phyloP scores from a whole-genome alignment of 768 basidiomycete genomes.

The Sarcomyxa edulis region DNA sequence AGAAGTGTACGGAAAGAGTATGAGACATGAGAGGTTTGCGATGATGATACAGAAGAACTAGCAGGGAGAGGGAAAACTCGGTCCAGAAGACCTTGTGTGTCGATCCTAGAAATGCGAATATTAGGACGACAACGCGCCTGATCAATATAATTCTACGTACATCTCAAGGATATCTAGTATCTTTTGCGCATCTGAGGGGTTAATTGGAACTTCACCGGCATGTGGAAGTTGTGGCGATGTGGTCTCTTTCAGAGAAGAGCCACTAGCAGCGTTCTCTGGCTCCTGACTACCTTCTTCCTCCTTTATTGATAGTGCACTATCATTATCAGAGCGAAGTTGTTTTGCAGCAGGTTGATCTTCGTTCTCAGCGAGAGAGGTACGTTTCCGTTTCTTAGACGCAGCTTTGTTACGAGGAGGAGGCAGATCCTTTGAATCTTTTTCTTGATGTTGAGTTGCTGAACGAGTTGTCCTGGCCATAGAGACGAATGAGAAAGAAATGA shows the following conservation, averaged over 20 bases:
- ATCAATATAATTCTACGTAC: constrained; percentile 25
- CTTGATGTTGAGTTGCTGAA: constrained; percentile 34
- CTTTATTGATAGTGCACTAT: too few species aligned
- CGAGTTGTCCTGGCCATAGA: constrained; percentile 77
- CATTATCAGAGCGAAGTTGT: constrained; percentile 33
- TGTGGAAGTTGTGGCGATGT: constrained; percentile 22
- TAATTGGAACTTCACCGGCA: constrained; percentile 44
- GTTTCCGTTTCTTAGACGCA: constrained; percentile 64
- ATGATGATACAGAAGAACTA: constrained; percentile 33
- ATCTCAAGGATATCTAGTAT: constrained; percentile 50
- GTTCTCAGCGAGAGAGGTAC: constrained; percentile 35
- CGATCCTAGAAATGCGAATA: constrained; percentile 40
- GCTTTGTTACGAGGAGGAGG: constrained; percentile 21
- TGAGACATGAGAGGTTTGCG: constrained; percentile 28
- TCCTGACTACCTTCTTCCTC: constrained; percentile 6
- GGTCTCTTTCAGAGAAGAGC: too few species aligned
- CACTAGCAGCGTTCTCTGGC: constrained; percentile 2
- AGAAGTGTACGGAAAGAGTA: constrained; percentile 57
- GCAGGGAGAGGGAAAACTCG: constrained; percentile 62
- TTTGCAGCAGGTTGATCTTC: constrained; percentile 49
- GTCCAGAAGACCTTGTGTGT: constrained; percentile 74
- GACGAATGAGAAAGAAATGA: background rate
- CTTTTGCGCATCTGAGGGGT: constrained; percentile 37
- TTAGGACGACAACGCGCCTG: constrained; percentile 1
- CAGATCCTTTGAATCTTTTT: constrained; percentile 22